Evolutionary conservation across 345 rosid species (phyloP).

Genomic region (Rhodamnia argentea): DNA sequence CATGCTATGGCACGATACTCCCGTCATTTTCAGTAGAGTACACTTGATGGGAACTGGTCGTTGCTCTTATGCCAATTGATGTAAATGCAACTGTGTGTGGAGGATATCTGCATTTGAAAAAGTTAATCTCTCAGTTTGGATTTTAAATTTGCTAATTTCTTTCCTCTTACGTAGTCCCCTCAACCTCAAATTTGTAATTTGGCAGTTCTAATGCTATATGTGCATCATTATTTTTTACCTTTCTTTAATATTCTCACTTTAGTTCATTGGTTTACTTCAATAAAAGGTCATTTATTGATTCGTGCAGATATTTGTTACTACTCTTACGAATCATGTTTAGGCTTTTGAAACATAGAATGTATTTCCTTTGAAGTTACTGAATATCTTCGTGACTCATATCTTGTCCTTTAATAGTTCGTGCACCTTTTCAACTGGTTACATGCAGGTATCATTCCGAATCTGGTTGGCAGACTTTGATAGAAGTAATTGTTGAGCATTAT

Average conservation of each 20-base stretch:
- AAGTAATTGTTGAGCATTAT: conserved; percentile 70
- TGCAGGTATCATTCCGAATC: conserved; percentile 90
- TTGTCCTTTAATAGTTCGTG: neutral
- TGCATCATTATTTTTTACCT: neutral
- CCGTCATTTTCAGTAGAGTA: neutral
- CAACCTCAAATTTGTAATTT: neutral
- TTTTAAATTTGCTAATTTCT: neutral
- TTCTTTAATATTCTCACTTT: neutral
- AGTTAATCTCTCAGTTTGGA: neutral
- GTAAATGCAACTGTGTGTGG: neutral
- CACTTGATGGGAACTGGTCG: neutral
- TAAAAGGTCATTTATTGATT: neutral
- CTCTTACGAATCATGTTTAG: neutral
- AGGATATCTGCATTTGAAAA: neutral
- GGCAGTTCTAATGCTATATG: neutral
- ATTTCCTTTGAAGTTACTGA: neutral
- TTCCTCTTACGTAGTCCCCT: neutral
- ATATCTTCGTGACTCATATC: neutral
- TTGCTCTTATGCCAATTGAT: neutral
- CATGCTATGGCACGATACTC: neutral
- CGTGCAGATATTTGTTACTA: neutral
- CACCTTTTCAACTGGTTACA: neutral
- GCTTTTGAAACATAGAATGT: neutral
- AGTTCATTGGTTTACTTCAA: neutral
- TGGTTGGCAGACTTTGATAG: conserved; percentile 82